These are phyloP conservation scores for Pseudocercospora cruenta DNA, from an alignment of 2,329 filamentous ascomycete genomes.

Conservation along the genomic window DNA sequence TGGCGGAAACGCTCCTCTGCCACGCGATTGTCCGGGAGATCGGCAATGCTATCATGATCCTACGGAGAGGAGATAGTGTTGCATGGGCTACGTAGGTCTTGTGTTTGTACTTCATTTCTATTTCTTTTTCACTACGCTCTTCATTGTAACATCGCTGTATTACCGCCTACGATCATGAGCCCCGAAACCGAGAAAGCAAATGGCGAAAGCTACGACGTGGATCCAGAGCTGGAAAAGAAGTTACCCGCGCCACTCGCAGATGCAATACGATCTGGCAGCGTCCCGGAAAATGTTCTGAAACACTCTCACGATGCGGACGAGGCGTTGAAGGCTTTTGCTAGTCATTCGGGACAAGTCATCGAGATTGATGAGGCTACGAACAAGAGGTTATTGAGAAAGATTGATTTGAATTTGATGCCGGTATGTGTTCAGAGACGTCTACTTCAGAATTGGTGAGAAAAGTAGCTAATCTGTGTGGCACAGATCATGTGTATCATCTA, in stretches of 20 bases:
- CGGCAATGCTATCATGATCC: neutral
- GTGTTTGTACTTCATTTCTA: neutral
- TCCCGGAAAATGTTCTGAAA: conserved; percentile 48
- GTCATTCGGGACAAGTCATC: conserved; percentile 54
- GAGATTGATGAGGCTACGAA: conserved; percentile 61
- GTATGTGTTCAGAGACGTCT: neutral
- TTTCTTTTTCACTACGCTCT: neutral
- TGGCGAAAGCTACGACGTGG: conserved; percentile 11
- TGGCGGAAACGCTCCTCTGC: neutral
- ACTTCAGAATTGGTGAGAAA: neutral
- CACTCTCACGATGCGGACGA: conserved; percentile 64
- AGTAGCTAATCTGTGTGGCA: neutral
- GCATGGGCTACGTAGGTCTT: neutral
- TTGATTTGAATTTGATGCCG: conserved; percentile 66
- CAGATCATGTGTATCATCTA: conserved; percentile 59
- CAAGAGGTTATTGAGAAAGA: conserved; percentile 61
- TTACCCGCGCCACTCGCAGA: conserved; percentile 31
- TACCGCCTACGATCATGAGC: neutral
- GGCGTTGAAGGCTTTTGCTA: conserved; percentile 60
- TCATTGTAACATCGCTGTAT: neutral
- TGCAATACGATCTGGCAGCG: conserved; percentile 34
- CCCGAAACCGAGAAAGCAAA: neutral
- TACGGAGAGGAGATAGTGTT: neutral
- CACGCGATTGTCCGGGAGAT: neutral
- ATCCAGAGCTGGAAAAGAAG: conserved; percentile 33